Conservation (phyloP, 768 basidiomycete species). For the Pisolithus microcarpus region DNA sequence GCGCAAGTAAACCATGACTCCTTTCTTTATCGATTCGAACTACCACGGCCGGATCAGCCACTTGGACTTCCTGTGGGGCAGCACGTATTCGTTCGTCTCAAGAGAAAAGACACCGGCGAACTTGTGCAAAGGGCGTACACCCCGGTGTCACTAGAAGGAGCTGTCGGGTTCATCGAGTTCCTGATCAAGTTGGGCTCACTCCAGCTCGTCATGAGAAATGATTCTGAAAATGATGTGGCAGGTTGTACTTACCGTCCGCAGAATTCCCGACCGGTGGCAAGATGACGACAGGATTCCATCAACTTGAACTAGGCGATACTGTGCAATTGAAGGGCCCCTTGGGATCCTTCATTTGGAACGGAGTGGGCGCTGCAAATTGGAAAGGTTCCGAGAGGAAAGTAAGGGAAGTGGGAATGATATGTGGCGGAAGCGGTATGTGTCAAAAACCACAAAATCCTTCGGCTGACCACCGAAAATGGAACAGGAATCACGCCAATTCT, state of each 20-base stretch:
- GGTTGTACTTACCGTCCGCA: slow-evolving; percentile 37
- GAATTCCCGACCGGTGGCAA: slow-evolving; percentile 40
- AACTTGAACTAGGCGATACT: slow-evolving; percentile 41
- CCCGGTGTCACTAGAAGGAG: slow-evolving; percentile 40
- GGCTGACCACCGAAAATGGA: neutral
- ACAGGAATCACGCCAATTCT: slow-evolving; percentile 51
- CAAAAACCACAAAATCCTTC: neutral
- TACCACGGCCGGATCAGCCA: slow-evolving; percentile 32
- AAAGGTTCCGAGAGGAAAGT: slow-evolving; percentile 30
- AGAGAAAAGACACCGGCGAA: slow-evolving; percentile 34
- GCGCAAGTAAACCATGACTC: slow-evolving; percentile 41
- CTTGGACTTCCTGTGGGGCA: slow-evolving; percentile 55
- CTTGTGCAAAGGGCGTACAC: slow-evolving; percentile 55
- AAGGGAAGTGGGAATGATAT: slow-evolving; percentile 45
- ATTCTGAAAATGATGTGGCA: slow-evolving; percentile 13
- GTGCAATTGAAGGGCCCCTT: slow-evolving; percentile 56
- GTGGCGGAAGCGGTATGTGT: slow-evolving; percentile 45
- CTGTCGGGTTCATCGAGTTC: slow-evolving; percentile 43
- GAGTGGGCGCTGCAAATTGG: slow-evolving; percentile 32
- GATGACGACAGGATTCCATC: slow-evolving; percentile 43
- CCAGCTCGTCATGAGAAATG: neutral
- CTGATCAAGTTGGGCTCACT: slow-evolving; percentile 40
- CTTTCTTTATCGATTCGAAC: slow-evolving; percentile 42
- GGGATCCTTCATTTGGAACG: slow-evolving; percentile 49
- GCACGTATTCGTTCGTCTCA: slow-evolving; percentile 49